Evolutionary conservation across 495 filamentous ascomycete species (phyloP).

Genomic region (Xylaria telfairii): DNA sequence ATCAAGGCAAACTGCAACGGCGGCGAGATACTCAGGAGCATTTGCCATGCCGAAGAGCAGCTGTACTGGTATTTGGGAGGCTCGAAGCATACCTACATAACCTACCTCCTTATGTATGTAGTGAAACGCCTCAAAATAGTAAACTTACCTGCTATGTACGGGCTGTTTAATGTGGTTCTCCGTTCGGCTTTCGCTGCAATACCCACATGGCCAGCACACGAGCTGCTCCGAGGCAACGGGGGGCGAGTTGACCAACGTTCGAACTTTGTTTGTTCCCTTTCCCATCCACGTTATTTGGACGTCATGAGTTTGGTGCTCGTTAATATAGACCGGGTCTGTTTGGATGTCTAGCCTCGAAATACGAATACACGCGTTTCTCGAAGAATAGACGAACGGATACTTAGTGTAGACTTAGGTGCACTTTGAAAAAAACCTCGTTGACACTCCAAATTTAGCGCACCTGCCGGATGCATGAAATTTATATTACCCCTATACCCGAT

Average conservation of each 20-base stretch:
- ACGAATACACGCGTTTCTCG: slow-evolving; percentile 12
- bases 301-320: slow-evolving; percentile 3
- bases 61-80: neutral
- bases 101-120: neutral
- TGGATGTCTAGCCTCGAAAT: neutral
- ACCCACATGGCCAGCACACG: slow-evolving; percentile 17
- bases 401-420: too few species aligned
- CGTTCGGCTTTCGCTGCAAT: slow-evolving; percentile 17
- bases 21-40: slow-evolving; percentile 9
- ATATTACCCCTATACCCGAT: slow-evolving; percentile 23
- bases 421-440: neutral
- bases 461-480: slow-evolving; percentile 17
- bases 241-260: neutral
- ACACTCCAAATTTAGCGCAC: slow-evolving; percentile 24
- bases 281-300: neutral
- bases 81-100: neutral
- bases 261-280: slow-evolving; percentile 1
- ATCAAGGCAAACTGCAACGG: neutral
- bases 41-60: slow-evolving; percentile 5
- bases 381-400: slow-evolving; percentile 14
- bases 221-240: neutral
- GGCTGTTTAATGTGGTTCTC: neutral
- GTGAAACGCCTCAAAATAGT: neutral
- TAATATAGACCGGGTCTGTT: neutral
- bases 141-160: slow-evolving; percentile 4